Percentiles rank a stretch among this genome's conserved stretches.
These are phyloP conservation scores for Phycomyces blakesleeanus DNA, from an alignment of 192 early-diverging fungal genomes.

Conservation along the genomic window DNA sequence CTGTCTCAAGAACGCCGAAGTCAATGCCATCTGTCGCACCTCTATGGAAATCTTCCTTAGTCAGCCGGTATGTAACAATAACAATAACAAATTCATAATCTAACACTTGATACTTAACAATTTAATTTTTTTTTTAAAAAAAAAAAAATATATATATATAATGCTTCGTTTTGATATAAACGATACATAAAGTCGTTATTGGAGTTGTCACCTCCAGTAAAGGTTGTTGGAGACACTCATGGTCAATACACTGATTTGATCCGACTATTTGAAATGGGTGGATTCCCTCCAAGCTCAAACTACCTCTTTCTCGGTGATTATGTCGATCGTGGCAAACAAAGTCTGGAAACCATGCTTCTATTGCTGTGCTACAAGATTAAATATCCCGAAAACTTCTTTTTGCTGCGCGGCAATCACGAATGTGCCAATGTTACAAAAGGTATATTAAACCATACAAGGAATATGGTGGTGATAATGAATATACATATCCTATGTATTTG, in stretches of 20 bases:
- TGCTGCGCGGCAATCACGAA: conserved; percentile 96
- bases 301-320: conserved; percentile 96
- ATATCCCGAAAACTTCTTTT: conserved; percentile 95
- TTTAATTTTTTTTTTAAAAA: too few relatives aligned
- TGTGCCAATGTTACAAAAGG: conserved; percentile 89
- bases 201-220: conserved; percentile 71
- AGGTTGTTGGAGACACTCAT: conserved; percentile 92
- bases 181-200: conserved; percentile 48
- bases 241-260: conserved; percentile 93
- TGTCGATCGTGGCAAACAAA: conserved; percentile 95
- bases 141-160: too few relatives aligned
- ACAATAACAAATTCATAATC: too few relatives aligned
- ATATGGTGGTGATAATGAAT: too few relatives aligned
- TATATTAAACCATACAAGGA: conserved; percentile 31
- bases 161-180: too few relatives aligned
- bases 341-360: conserved; percentile 90
- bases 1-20: conserved; percentile 83
- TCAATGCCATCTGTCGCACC: conserved; percentile 80
- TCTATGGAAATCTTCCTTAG: conserved; percentile 87
- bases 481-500: background rate
- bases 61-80: conserved; percentile 59
- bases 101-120: too few relatives aligned
- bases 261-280: conserved; percentile 89
- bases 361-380: conserved; percentile 97
- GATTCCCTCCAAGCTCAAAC: conserved; percentile 87